Evolutionary conservation across 305 asterid species (phyloP).

Genomic region (Solanum hybrid): DNA sequence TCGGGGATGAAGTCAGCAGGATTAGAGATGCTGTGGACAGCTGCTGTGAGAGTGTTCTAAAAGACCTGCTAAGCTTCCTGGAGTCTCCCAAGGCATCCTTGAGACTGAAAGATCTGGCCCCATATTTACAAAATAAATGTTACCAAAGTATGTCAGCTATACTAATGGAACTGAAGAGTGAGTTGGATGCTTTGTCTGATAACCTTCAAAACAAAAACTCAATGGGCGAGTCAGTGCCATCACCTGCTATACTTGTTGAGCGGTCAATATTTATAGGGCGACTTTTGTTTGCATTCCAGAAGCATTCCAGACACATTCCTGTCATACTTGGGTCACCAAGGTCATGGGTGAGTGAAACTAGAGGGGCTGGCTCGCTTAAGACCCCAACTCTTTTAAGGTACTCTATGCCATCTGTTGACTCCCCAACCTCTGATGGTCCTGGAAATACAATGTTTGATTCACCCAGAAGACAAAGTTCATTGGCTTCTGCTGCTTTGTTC

Average conservation of each 20-base stretch:
- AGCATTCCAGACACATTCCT: constrained; percentile 80
- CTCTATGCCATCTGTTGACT: constrained; percentile 32
- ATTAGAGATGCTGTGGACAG: constrained; percentile 80
- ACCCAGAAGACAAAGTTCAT: constrained; percentile 56
- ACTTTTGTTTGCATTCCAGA: constrained; percentile 87
- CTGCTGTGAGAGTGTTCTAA: constrained; percentile 66
- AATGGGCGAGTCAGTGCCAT: constrained; percentile 31
- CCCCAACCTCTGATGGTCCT: constrained; percentile 40
- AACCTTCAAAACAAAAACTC: constrained; percentile 40
- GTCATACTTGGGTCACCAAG: constrained; percentile 91
- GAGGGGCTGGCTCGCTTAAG: constrained; percentile 25
- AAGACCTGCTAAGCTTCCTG: constrained; percentile 75
- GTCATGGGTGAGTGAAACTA: constrained; percentile 63
- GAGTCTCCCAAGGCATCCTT: constrained; percentile 81
- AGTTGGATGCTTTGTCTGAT: constrained; percentile 51
- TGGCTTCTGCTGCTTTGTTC: constrained; percentile 56
- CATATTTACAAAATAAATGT: constrained; percentile 74
- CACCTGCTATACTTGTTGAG: constrained; percentile 69
- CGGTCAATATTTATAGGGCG: constrained; percentile 86
- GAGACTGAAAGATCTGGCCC: constrained; percentile 78
- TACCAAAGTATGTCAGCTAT: constrained; percentile 58
- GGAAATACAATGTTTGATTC: constrained; percentile 55
- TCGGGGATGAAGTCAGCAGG: constrained; percentile 84
- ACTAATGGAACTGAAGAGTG: constrained; percentile 54
- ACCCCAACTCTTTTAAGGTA: constrained; percentile 35